phyloP scores from a whole-genome alignment of 139 green algal species.

The Auxenochlorella pyrenoidosa region DNA sequence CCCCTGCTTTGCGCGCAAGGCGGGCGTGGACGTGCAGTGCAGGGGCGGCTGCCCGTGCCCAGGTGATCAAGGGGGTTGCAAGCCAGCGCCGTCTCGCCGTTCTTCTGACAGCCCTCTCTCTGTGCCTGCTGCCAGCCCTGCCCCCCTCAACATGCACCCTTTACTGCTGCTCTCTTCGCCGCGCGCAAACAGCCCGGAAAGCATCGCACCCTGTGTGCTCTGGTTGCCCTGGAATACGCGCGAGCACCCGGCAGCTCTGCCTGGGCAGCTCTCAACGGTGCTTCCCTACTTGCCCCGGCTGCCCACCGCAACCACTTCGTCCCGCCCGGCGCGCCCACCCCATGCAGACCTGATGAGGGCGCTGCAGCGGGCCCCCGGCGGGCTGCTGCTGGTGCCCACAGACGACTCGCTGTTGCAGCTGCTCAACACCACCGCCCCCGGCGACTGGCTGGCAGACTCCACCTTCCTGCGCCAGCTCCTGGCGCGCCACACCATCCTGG shows the following conservation, averaged over 20 bases:
- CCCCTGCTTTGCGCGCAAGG: not conserved
- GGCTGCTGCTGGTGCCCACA: slow-evolving; percentile 29
- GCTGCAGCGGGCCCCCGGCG: not conserved
- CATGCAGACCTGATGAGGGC: slow-evolving; percentile 7
- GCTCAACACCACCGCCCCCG: not conserved
- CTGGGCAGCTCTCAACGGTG: not conserved
- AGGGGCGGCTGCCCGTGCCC: slow-evolving; percentile 27
- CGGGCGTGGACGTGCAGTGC: not conserved
- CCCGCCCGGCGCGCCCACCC: too few species aligned
- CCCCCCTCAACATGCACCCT: too few species aligned
- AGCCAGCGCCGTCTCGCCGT: not conserved
- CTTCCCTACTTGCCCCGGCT: not conserved
- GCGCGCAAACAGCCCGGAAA: not conserved
- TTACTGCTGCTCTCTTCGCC: not conserved
- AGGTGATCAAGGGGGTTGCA: not conserved
- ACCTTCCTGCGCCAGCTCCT: not conserved
- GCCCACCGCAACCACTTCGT: too few species aligned
- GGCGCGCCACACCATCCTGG: slow-evolving; percentile 15
- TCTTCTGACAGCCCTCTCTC: too few species aligned
- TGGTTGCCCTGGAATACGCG: too few species aligned
- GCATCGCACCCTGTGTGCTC: not conserved
- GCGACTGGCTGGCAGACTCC: not conserved
- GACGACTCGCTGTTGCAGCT: slow-evolving; percentile 1
- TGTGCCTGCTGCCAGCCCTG: not conserved
- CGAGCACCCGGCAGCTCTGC: too few species aligned